Percentiles rank a stretch among this genome's conserved stretches.
Conservation (phyloP, 1,139 yeast genomes). For the Magnusiomyces tetraspermus region DNA sequence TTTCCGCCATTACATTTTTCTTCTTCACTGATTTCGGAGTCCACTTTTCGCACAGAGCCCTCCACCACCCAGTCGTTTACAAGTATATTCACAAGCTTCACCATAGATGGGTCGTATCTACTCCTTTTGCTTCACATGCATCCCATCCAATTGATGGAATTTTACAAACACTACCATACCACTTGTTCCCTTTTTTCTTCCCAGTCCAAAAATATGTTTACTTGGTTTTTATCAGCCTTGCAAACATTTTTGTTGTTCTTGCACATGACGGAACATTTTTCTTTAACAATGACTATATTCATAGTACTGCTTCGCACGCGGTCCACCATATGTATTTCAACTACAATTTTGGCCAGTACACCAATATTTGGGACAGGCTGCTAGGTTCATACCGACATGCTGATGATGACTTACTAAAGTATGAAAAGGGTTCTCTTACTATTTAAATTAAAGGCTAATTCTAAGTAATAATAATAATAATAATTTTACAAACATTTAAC, state of each 20-base stretch:
- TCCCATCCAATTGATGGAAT: constrained; percentile 98
- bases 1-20: constrained; percentile 68
- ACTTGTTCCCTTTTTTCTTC: constrained; percentile 78
- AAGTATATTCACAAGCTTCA: constrained; percentile 92
- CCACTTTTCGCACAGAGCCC: constrained; percentile 81
- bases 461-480: no score
- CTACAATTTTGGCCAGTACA: constrained; percentile 96
- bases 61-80: constrained; percentile 87
- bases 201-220: constrained; percentile 86
- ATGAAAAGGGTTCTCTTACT: no score
- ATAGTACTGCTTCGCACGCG: constrained; percentile 98
- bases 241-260: constrained; percentile 97
- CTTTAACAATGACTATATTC: constrained; percentile 85
- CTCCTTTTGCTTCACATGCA: constrained; percentile 97
- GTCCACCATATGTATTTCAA: constrained; percentile 93
- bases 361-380: constrained; percentile 94
- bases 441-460: no score
- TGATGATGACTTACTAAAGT: constrained; percentile 75
- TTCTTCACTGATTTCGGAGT: constrained; percentile 91
- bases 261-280: constrained; percentile 95
- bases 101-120: constrained; percentile 97
- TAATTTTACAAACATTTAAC: no score
- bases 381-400: constrained; percentile 92
- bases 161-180: constrained; percentile 87
- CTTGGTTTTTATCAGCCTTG: constrained; percentile 72